phyloP scores from a whole-genome alignment of 1,284 basidiomycete species.

The Tilletia indica region DNA sequence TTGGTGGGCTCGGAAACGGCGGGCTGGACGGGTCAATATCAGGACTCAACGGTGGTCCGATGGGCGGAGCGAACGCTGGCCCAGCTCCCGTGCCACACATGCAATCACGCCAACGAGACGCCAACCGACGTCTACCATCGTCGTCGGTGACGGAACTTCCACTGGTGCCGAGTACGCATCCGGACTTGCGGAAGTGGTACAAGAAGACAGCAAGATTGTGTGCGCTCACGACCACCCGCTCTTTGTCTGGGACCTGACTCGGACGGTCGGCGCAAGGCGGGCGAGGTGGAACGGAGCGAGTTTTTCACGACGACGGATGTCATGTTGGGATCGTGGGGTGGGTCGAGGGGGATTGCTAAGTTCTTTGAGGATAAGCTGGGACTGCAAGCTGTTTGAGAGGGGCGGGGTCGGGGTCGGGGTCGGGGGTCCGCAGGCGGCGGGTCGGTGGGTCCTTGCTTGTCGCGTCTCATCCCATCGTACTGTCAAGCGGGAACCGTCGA shows the following conservation, averaged over 20 bases:
- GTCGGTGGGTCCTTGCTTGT: too few species aligned
- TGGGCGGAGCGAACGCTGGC: slow-evolving; percentile 10
- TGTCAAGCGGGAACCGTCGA: too few species aligned
- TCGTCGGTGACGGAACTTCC: background rate
- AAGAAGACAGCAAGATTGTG: slow-evolving; percentile 17
- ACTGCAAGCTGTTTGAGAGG: background rate
- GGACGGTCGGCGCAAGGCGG: background rate
- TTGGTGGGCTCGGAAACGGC: background rate
- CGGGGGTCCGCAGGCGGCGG: too few species aligned
- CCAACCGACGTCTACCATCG: background rate
- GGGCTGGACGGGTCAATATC: background rate
- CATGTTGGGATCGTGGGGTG: background rate
- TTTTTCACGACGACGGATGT: slow-evolving; percentile 2
- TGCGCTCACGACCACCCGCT: slow-evolving; percentile 4
- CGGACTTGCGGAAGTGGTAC: slow-evolving; percentile 14
- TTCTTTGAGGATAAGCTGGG: background rate
- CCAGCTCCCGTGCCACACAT: background rate
- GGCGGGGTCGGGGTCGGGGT: too few species aligned
- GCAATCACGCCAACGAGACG: background rate
- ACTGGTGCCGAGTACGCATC: background rate
- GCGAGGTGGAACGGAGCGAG: slow-evolving; percentile 9
- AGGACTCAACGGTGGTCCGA: background rate
- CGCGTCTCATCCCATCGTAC: too few species aligned
- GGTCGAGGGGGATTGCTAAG: background rate
- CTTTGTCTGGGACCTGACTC: background rate